These are phyloP conservation scores for Lentinula boryana DNA, from an alignment of 768 basidiomycete species.

Conservation along the genomic window DNA sequence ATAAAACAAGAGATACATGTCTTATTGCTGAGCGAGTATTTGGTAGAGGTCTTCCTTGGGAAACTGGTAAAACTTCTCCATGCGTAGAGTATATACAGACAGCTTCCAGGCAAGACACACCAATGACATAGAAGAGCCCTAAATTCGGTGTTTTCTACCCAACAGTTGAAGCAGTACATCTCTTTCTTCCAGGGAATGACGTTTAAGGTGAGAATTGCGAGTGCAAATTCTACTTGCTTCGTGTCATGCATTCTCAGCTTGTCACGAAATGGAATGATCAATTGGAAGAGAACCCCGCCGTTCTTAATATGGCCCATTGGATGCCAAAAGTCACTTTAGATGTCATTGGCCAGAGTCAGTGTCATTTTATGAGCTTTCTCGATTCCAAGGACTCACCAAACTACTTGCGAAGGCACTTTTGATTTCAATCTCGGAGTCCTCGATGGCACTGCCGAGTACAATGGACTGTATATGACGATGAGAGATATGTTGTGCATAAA, in stretches of 20 bases:
- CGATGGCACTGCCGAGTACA: not conserved
- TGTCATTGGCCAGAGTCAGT: slow-evolving; percentile 26
- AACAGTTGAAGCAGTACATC: slow-evolving; percentile 18
- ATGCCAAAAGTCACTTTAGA: slow-evolving; percentile 27
- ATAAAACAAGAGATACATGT: slow-evolving; percentile 16
- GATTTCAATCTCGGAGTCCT: slow-evolving; percentile 18
- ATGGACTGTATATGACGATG: not conserved
- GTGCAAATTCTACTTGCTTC: not conserved
- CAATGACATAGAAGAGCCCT: slow-evolving; percentile 25
- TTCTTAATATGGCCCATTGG: slow-evolving; percentile 19
- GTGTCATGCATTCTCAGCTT: slow-evolving; percentile 19
- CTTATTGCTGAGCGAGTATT: slow-evolving; percentile 11
- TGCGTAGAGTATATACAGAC: not conserved
- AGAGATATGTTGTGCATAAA: not conserved
- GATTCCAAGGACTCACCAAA: not conserved
- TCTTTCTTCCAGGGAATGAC: slow-evolving; percentile 19
- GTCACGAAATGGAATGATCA: slow-evolving; percentile 9
- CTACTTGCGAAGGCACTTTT: slow-evolving; percentile 19
- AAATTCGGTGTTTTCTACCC: slow-evolving; percentile 23
- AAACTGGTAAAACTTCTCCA: slow-evolving; percentile 14
- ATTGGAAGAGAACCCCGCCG: not conserved
- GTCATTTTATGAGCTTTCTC: not conserved
- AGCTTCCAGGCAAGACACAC: slow-evolving; percentile 11
- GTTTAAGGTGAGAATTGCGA: slow-evolving; percentile 10
- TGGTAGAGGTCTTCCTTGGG: slow-evolving; percentile 20